Conservation (phyloP, 768 basidiomycete species). For the Amanita rimosa region DNA sequence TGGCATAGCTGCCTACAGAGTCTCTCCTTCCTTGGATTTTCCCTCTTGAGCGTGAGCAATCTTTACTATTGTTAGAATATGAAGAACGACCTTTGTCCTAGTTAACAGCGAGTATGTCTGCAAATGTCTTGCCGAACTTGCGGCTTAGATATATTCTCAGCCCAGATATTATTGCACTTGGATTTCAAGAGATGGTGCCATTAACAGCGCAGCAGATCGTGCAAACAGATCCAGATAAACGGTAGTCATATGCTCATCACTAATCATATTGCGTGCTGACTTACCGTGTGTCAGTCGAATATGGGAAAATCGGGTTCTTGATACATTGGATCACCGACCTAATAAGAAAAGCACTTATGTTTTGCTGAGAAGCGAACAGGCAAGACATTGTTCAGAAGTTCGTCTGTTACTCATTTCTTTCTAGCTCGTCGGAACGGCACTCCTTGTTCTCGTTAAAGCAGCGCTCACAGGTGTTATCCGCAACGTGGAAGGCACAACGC, state of each 20-base stretch:
- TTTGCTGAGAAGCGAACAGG: constrained; percentile 88
- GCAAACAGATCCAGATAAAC: constrained; percentile 90
- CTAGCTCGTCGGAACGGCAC: constrained; percentile 89
- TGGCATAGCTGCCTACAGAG: constrained; percentile 57
- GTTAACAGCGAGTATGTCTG: constrained; percentile 36
- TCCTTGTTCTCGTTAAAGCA: constrained; percentile 75
- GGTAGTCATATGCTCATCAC: constrained; percentile 26
- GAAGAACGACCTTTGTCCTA: constrained; percentile 10
- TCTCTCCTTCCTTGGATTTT: constrained; percentile 86
- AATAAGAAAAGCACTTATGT: constrained; percentile 68
- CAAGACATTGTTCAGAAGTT: not conserved
- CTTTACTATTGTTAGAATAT: constrained; percentile 9
- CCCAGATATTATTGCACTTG: constrained; percentile 84
- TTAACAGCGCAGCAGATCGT: constrained; percentile 96
- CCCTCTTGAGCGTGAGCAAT: constrained; percentile 58
- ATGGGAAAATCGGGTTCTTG: constrained; percentile 80
- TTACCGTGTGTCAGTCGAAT: constrained; percentile 40
- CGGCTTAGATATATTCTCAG: constrained; percentile 23
- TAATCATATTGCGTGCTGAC: not conserved
- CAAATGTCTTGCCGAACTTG: not conserved
- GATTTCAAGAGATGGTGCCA: constrained; percentile 96
- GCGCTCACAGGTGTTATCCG: constrained; percentile 71
- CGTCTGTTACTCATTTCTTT: constrained; percentile 7
- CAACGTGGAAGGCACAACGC: constrained; percentile 84
- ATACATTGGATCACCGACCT: constrained; percentile 63